Evolutionary conservation across 441 rosid species (phyloP).

Genomic region (Melastoma candidum): DNA sequence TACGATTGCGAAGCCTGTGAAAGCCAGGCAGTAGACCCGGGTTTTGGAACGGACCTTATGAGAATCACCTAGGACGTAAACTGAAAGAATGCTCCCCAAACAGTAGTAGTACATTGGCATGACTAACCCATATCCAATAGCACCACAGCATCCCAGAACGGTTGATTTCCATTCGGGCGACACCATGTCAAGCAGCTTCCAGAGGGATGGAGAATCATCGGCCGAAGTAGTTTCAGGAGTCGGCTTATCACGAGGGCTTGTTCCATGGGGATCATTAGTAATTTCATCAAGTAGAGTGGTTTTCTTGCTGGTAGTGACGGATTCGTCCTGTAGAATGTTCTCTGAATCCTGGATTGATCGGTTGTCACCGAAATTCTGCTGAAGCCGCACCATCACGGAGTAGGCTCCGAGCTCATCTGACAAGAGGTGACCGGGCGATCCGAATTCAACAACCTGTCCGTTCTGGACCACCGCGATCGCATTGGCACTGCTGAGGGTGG

Average conservation of each 20-base stretch:
- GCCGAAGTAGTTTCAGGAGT: not conserved
- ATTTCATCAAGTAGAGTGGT: not conserved
- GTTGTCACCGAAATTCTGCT: conserved; percentile 5
- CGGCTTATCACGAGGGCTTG: conserved; percentile 1
- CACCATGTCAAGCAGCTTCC: conserved; percentile 11
- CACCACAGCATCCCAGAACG: conserved; percentile 8
- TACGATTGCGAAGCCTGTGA: conserved; percentile 14
- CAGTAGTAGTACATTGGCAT: conserved; percentile 12
- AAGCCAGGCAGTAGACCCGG: conserved; percentile 10
- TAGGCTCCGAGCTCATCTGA: conserved; percentile 11
- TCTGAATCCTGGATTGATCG: not conserved
- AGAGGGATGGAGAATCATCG: conserved; percentile 2
- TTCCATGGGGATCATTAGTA: not conserved
- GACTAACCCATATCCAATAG: conserved; percentile 4
- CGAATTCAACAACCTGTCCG: conserved; percentile 23
- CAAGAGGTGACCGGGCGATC: conserved; percentile 14
- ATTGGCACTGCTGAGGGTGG: conserved; percentile 19
- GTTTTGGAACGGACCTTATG: conserved; percentile 10
- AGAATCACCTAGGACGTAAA: conserved; percentile 11
- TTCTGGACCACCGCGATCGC: conserved; percentile 15
- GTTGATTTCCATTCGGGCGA: conserved; percentile 20
- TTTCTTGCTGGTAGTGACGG: not conserved
- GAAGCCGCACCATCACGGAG: conserved; percentile 17
- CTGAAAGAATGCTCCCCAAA: conserved; percentile 12
- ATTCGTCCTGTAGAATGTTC: not conserved